Percentiles rank a stretch among this genome's conserved stretches.
Conservation (phyloP, 176 grass and related monocot genomes). For the Carex scoparia region DNA sequence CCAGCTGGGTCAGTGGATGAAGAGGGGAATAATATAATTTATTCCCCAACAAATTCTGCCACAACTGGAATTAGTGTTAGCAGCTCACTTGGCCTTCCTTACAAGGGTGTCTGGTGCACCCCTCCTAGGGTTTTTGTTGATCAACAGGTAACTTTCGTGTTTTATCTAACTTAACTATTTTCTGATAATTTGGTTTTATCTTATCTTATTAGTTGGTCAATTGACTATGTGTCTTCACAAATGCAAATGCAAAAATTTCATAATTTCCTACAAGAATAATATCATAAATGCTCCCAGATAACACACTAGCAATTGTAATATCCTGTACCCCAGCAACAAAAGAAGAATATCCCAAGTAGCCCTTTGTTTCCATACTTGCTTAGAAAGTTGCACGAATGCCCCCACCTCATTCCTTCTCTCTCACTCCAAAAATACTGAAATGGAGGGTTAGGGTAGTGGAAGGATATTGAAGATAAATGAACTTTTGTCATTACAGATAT, state of each 20-base stretch:
- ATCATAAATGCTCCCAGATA: not conserved
- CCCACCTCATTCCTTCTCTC: too few species aligned
- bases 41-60: conserved; percentile 90
- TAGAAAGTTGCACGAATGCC: not conserved
- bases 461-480: not conserved
- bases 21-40: conserved; percentile 73
- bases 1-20: conserved; percentile 67
- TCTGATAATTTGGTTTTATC: not conserved
- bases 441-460: not conserved
- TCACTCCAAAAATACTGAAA: too few species aligned
- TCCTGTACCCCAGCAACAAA: not conserved
- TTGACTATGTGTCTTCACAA: not conserved
- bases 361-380: not conserved
- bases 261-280: not conserved
- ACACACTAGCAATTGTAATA: not conserved
- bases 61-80: conserved; percentile 89
- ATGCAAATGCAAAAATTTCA: not conserved
- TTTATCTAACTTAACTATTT: not conserved
- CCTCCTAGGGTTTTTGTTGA: conserved; percentile 97
- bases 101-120: conserved; percentile 97
- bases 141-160: conserved; percentile 31
- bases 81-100: conserved; percentile 83
- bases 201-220: not conserved
- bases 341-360: not conserved
- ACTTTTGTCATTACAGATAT: not conserved